Evolutionary conservation across 495 filamentous ascomycete genomes (phyloP).

Genomic region (Penicillium lividum): DNA sequence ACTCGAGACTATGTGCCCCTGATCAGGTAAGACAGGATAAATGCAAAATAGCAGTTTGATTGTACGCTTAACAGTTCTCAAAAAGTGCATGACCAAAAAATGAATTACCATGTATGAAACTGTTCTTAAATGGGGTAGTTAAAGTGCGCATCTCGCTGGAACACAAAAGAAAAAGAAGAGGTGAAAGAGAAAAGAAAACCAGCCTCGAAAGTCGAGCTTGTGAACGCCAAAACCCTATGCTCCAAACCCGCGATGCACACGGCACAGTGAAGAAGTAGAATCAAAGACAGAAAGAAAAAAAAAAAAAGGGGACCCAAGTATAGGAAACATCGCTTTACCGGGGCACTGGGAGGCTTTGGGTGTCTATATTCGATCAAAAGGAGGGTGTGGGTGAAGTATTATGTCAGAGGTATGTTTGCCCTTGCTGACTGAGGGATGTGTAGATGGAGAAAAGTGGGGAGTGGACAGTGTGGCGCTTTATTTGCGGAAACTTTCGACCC

Average conservation of each 20-base stretch:
- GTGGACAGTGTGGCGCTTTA: conserved; percentile 13
- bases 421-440: neutral
- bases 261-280: conserved; percentile 15
- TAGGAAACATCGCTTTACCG: conserved; percentile 8
- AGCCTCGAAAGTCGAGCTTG: conserved; percentile 13
- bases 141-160: conserved; percentile 16
- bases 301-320: conserved; percentile 10
- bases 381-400: neutral
- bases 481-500: conserved; percentile 80
- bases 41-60: too few species aligned
- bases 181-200: conserved; percentile 9
- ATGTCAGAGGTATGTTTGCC: neutral
- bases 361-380: conserved; percentile 19
- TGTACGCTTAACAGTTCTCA: too few species aligned
- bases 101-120: neutral
- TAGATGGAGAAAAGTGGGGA: neutral
- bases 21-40: too few species aligned
- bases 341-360: neutral
- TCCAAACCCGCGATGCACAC: conserved; percentile 29
- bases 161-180: conserved; percentile 11
- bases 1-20: too few species aligned
- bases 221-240: conserved; percentile 32
- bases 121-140: neutral
- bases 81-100: neutral
- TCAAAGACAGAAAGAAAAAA: conserved; percentile 5